Conservation (phyloP, 305 asterid species). For the Fraxinus ornus region DNA sequence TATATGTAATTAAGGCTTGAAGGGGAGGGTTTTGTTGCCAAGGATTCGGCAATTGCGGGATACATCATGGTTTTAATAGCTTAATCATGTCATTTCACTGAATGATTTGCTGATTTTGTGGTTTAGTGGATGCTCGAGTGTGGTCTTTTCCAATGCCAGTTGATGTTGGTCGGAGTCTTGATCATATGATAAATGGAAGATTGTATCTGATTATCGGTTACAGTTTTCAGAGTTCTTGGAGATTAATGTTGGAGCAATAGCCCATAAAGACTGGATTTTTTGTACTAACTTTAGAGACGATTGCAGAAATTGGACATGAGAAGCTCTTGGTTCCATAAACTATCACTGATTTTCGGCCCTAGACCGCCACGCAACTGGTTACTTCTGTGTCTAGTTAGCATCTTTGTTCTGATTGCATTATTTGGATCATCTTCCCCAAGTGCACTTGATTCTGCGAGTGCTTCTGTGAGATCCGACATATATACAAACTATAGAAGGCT, state of each 20-base stretch:
- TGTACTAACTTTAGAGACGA: constrained; percentile 29
- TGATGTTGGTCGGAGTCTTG: constrained; percentile 42
- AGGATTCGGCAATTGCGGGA: constrained; percentile 25
- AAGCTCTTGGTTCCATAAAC: constrained; percentile 75
- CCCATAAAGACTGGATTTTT: constrained; percentile 16
- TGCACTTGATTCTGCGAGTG: constrained; percentile 51
- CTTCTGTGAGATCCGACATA: constrained; percentile 44
- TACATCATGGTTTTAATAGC: constrained; percentile 16
- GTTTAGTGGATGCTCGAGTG: constrained; percentile 21
- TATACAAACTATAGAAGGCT: constrained; percentile 66
- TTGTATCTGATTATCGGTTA: constrained; percentile 45
- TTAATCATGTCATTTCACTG: not conserved
- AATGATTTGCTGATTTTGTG: not conserved
- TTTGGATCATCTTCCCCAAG: constrained; percentile 65
- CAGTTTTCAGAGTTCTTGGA: constrained; percentile 42
- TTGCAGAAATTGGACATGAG: constrained; percentile 71
- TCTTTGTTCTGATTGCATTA: constrained; percentile 53
- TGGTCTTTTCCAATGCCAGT: constrained; percentile 38
- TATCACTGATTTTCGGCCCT: constrained; percentile 51
- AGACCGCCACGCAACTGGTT: constrained; percentile 85
- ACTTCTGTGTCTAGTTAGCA: constrained; percentile 63
- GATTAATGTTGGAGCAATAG: constrained; percentile 50
- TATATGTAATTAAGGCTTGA: constrained; percentile 18
- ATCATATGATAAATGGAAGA: constrained; percentile 34
- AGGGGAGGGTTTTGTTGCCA: constrained; percentile 23